Percentiles rank a stretch among this genome's conserved stretches.
Evolutionary conservation across 2,329 filamentous ascomycete genomes (phyloP).

Genomic region (Bimuria novae-zelandiae): DNA sequence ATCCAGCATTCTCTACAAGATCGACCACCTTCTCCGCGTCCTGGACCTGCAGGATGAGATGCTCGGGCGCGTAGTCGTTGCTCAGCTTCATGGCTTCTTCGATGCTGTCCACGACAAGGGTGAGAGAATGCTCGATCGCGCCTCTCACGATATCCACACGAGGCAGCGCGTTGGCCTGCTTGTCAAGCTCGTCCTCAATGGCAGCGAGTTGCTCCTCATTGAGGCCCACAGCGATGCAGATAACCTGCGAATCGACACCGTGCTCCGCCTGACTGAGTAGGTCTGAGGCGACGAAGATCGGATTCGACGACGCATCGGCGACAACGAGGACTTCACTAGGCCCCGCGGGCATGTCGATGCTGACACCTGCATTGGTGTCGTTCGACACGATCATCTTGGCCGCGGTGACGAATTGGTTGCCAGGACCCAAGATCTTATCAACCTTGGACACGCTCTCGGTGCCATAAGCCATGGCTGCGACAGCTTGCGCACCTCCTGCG

Average conservation of each 20-base stretch:
- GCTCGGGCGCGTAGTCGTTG: constrained; percentile 95
- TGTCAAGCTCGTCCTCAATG: constrained; percentile 90
- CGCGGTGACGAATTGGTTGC: constrained; percentile 97
- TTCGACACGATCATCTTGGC: constrained; percentile 99
- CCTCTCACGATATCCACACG: constrained; percentile 91
- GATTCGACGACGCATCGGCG: constrained; percentile 84
- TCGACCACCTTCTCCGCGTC: constrained; percentile 76
- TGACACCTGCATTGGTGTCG: constrained; percentile 91
- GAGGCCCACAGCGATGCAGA: constrained; percentile 84
- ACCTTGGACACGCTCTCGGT: constrained; percentile 95
- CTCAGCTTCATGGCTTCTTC: constrained; percentile 78
- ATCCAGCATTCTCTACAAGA: constrained; percentile 88
- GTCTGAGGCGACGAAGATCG: constrained; percentile 93
- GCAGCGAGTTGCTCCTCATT: constrained; percentile 72
- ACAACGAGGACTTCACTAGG: constrained; percentile 97
- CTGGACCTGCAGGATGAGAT: constrained; percentile 87
- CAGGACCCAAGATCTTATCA: constrained; percentile 96
- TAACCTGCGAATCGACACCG: constrained; percentile 92
- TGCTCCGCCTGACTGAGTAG: constrained; percentile 95
- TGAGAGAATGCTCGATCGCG: constrained; percentile 88
- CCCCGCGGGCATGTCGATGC: constrained; percentile 98
- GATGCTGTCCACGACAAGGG: constrained; percentile 75
- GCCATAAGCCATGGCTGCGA: constrained; percentile 96
- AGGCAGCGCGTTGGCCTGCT: constrained; percentile 83
- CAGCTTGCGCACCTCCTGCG: constrained; percentile 91